A percentile compares a stretch with the other conserved stretches of the same genome.
These are phyloP conservation scores for Polyporus tsugae DNA, from an alignment of 1,284 basidiomycete species.

Conservation along the genomic window DNA sequence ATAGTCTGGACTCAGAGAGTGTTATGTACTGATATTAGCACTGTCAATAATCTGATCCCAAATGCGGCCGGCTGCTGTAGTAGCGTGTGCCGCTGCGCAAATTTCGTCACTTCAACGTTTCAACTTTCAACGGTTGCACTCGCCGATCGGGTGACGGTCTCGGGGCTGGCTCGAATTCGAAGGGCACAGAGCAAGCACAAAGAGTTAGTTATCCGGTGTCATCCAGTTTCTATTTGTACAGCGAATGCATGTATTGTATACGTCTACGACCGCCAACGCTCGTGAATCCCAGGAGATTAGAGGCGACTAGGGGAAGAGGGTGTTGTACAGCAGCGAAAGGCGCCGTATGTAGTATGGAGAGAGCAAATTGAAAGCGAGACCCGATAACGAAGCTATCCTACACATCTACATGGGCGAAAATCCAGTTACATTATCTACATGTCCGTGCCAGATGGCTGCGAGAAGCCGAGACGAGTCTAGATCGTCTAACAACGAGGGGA, in stretches of 20 bases:
- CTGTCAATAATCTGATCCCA: background rate
- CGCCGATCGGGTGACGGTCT: background rate
- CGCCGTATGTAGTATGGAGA: background rate
- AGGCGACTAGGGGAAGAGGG: background rate
- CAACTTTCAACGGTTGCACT: too few relatives aligned
- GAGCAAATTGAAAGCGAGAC: background rate
- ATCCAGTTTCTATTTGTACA: background rate
- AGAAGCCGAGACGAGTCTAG: background rate
- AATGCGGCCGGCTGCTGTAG: background rate
- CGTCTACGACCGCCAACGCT: slow-evolving; percentile 4
- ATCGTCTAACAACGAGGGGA: background rate
- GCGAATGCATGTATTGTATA: background rate
- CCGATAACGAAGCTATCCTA: background rate
- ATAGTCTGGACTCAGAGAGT: background rate
- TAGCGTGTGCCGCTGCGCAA: background rate
- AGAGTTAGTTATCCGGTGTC: background rate
- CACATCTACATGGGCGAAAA: background rate
- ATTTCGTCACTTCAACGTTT: background rate
- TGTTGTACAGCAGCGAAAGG: slow-evolving; percentile 2
- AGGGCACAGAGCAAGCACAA: background rate
- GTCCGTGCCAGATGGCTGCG: background rate
- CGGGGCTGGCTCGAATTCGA: background rate
- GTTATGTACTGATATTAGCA: background rate
- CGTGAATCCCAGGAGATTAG: background rate
- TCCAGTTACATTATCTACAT: background rate